Conservation (phyloP, 129 eudicot genomes). For the Helianthus annuus region HanXRQr2.0-SUNRISE NC_035435.2:162043704-162044203, state of each 20-base stretch:
- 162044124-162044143: constrained; percentile 11
- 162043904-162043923: constrained; percentile 71
- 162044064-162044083: constrained; percentile 50
- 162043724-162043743: constrained; percentile 88
- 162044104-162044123: constrained; percentile 35
- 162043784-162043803: not conserved
- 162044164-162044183: constrained; percentile 35
- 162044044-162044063: constrained; percentile 45
- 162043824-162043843: constrained; percentile 4
- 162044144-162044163: constrained; percentile 20
- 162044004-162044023: constrained; percentile 47
- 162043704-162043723: constrained; percentile 78
- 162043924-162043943: constrained; percentile 46
- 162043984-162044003: not conserved
- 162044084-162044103: constrained; percentile 51
- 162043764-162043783: constrained; percentile 53
- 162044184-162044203: constrained; percentile 21
- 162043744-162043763: constrained; percentile 86
- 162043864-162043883: constrained; percentile 62
- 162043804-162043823: not conserved
- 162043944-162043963: constrained; percentile 1
- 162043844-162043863: constrained; percentile 74
- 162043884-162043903: constrained; percentile 85
- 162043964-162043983: not conserved
- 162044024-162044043: constrained; percentile 52